phyloP scores from a whole-genome alignment of 2,329 filamentous ascomycete species.

The Fusarium anguioides region DNA sequence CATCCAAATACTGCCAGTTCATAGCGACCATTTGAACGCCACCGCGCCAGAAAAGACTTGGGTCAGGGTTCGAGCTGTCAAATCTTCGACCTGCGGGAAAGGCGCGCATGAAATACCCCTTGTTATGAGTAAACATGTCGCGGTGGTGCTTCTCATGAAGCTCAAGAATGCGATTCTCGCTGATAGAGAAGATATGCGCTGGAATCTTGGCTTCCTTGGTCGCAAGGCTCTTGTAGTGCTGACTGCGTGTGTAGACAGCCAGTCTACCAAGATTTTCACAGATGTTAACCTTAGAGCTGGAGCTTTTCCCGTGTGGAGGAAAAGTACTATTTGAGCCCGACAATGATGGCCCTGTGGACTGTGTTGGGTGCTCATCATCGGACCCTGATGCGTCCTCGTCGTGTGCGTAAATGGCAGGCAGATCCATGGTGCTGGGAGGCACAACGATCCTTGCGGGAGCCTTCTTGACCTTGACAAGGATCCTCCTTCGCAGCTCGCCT shows the following conservation, averaged over 20 bases:
- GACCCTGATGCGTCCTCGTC: constrained; percentile 57
- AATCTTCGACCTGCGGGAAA: constrained; percentile 85
- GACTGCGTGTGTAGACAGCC: constrained; percentile 88
- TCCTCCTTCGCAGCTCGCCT: constrained; percentile 79
- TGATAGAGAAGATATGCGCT: constrained; percentile 86
- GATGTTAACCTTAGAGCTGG: constrained; percentile 70
- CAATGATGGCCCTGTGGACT: constrained; percentile 23
- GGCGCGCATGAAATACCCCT: constrained; percentile 87
- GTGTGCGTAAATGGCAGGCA: constrained; percentile 43
- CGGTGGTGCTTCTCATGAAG: constrained; percentile 71
- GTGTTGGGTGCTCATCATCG: constrained; percentile 55
- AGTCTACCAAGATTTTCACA: constrained; percentile 77
- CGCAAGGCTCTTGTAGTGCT: constrained; percentile 79
- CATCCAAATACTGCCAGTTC: constrained; percentile 96
- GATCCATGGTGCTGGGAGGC: constrained; percentile 48
- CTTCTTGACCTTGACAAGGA: constrained; percentile 84
- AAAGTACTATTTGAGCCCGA: constrained; percentile 18
- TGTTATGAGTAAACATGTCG: constrained; percentile 88
- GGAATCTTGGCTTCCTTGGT: constrained; percentile 70
- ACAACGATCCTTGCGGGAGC: constrained; percentile 52
- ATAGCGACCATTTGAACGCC: constrained; percentile 98
- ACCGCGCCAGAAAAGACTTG: constrained; percentile 88
- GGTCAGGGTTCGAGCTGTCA: constrained; percentile 94
- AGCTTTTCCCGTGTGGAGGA: constrained; percentile 41
- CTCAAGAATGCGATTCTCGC: constrained; percentile 78